Conservation (phyloP, 192 early-diverging fungal species). For the Paraglomus occultum region DNA sequence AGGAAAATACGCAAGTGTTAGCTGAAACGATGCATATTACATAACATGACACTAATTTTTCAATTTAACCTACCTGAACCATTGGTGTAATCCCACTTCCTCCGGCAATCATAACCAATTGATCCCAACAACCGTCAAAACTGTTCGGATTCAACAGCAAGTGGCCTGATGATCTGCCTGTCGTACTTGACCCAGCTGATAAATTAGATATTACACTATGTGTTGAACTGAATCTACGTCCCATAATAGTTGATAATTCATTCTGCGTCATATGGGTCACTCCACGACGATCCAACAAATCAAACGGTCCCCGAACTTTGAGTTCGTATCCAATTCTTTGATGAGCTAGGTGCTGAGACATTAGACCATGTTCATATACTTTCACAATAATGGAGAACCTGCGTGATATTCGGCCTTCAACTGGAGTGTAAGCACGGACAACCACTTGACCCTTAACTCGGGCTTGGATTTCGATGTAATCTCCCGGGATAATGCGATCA, state of each 20-base stretch:
- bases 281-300: conserved; percentile 2
- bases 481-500: conserved; percentile 18
- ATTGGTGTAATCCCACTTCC: conserved; percentile 94
- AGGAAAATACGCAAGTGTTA: neutral
- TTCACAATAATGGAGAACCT: conserved; percentile 27
- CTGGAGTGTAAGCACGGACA: conserved; percentile 19
- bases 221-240: too few species aligned
- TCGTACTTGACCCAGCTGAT: too few species aligned
- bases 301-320: conserved; percentile 26
- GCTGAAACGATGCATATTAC: neutral
- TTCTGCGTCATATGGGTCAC: too few species aligned
- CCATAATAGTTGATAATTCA: too few species aligned
- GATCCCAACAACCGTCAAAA: conserved; percentile 21
- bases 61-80: conserved; percentile 54
- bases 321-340: conserved; percentile 26
- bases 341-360: neutral
- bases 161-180: too few species aligned
- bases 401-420: conserved; percentile 5
- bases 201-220: too few species aligned
- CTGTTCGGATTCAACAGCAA: conserved; percentile 17
- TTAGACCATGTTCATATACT: conserved; percentile 24
- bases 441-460: conserved; percentile 24
- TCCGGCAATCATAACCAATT: conserved; percentile 77
- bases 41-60: neutral
- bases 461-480: conserved; percentile 27